Evolutionary conservation across 805 yeast genomes (phyloP).

Genomic region (Candida succiphila): DNA sequence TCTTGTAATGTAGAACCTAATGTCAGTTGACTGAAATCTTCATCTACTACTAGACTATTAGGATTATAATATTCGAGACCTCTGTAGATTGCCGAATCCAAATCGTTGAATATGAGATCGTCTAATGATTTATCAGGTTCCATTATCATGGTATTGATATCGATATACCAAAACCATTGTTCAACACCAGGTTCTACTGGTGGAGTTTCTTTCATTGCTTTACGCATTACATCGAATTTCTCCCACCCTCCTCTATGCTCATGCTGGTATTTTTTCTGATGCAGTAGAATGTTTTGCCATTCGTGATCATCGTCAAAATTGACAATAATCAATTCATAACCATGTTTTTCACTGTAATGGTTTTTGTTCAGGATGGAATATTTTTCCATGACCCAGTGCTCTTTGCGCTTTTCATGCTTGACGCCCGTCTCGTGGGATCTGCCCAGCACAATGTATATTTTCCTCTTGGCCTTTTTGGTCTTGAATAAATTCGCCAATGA

Average conservation of each 20-base stretch:
- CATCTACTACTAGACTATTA: slow-evolving; percentile 20
- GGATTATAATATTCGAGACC: slow-evolving; percentile 27
- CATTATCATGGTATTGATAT: slow-evolving; percentile 29
- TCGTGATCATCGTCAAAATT: slow-evolving; percentile 12
- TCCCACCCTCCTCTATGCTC: slow-evolving; percentile 40
- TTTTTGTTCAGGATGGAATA: slow-evolving; percentile 37
- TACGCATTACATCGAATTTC: slow-evolving; percentile 26
- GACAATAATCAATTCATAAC: slow-evolving; percentile 33
- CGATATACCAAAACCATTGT: slow-evolving; percentile 34
- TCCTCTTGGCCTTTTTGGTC: slow-evolving; percentile 15
- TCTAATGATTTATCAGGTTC: slow-evolving; percentile 27
- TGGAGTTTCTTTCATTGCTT: slow-evolving; percentile 23
- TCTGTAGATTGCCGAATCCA: slow-evolving; percentile 21
- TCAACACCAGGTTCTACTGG: slow-evolving; percentile 15
- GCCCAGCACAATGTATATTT: slow-evolving; percentile 26
- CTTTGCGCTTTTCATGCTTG: slow-evolving; percentile 27
- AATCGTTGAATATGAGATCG: slow-evolving; percentile 21
- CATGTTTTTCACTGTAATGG: slow-evolving; percentile 36
- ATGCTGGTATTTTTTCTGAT: slow-evolving; percentile 36
- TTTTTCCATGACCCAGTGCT: slow-evolving; percentile 37
- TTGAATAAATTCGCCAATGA: too few species aligned
- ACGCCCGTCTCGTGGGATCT: slow-evolving; percentile 32
- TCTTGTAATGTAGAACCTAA: slow-evolving; percentile 13
- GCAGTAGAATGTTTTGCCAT: slow-evolving; percentile 26
- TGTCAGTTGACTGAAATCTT: slow-evolving; percentile 14